Evolutionary conservation across 192 early-diverging fungal species (phyloP).

Genomic region (Coemansia sp.): DNA sequence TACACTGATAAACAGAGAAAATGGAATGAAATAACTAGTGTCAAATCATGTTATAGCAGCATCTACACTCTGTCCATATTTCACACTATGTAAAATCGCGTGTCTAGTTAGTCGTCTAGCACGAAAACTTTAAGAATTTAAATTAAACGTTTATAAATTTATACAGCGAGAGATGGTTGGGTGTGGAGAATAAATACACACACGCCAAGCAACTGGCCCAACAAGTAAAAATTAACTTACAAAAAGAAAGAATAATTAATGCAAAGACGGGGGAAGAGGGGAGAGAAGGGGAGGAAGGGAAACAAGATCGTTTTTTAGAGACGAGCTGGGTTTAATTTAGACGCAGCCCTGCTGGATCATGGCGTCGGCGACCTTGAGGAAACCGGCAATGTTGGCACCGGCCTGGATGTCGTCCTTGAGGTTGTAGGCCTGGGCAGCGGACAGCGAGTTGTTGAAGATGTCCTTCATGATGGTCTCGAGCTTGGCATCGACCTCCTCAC

Average conservation of each 20-base stretch:
- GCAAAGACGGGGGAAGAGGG: too few species aligned
- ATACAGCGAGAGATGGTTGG: too few species aligned
- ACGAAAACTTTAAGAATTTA: too few species aligned
- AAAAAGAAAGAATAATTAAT: not conserved
- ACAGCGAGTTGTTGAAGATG: conserved; percentile 54
- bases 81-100: too few species aligned
- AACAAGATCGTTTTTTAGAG: not conserved
- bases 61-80: too few species aligned
- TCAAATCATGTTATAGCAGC: too few species aligned
- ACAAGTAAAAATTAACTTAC: too few species aligned
- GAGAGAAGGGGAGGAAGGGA: not conserved
- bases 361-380: conserved; percentile 55
- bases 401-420: conserved; percentile 52
- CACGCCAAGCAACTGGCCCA: too few species aligned
- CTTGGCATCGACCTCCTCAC: conserved; percentile 52
- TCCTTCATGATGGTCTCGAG: conserved; percentile 56
- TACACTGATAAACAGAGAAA: too few species aligned
- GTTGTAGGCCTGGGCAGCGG: conserved; percentile 43
- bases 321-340: conserved; percentile 15
- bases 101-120: too few species aligned
- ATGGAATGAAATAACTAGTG: too few species aligned
- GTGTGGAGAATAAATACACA: not conserved
- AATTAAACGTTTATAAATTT: too few species aligned
- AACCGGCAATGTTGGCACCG: conserved; percentile 60
- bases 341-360: conserved; percentile 56